A percentile compares a stretch with the other conserved stretches of the same genome.
Conservation (phyloP, 805 yeast genomes). For the Kluyveromyces nonfermentans region DNA sequence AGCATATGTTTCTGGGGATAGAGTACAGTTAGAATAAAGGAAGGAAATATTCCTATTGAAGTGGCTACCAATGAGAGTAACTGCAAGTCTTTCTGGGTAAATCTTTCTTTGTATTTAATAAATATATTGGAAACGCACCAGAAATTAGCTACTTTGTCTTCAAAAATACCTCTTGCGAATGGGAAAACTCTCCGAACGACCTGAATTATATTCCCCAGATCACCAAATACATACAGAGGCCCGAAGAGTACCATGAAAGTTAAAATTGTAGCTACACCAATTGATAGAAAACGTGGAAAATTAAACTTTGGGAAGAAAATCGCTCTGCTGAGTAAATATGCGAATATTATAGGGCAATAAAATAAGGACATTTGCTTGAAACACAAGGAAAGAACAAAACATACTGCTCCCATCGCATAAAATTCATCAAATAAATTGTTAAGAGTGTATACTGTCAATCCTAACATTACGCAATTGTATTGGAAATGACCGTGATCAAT, state of each 20-base stretch:
- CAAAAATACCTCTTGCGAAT: constrained; percentile 86
- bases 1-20: constrained; percentile 43
- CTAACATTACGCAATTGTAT: constrained; percentile 90
- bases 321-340: constrained; percentile 55
- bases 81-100: constrained; percentile 51
- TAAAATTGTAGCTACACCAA: constrained; percentile 53
- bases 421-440: constrained; percentile 56
- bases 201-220: constrained; percentile 32
- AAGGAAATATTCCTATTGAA: constrained; percentile 43
- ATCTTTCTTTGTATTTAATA: constrained; percentile 54
- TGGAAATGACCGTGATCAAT: constrained; percentile 98
- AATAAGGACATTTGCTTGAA: constrained; percentile 96
- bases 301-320: constrained; percentile 36
- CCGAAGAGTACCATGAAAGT: constrained; percentile 43
- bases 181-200: constrained; percentile 78
- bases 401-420: constrained; percentile 57
- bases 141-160: constrained; percentile 93
- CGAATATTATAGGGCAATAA: constrained; percentile 83
- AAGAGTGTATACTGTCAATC: constrained; percentile 62
- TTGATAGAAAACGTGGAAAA: constrained; percentile 46
- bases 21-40: constrained; percentile 41
- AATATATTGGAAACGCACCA: constrained; percentile 91
- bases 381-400: constrained; percentile 67
- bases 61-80: constrained; percentile 47
- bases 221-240: constrained; percentile 50